Percentiles rank a stretch among this genome's conserved stretches.
phyloP scores from a whole-genome alignment of 2,329 filamentous ascomycete genomes.

The Fusarium hostae region DNA sequence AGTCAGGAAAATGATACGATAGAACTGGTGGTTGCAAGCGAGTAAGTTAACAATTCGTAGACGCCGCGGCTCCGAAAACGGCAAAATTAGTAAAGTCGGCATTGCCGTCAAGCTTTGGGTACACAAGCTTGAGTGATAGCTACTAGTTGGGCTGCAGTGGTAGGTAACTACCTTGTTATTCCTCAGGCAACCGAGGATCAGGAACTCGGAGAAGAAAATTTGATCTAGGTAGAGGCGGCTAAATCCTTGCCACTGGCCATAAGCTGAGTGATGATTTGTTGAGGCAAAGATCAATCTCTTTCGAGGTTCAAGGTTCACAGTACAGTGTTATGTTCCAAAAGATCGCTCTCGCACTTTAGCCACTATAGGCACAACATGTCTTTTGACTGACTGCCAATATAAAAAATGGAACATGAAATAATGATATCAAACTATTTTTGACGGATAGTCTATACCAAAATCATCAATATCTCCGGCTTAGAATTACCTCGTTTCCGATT shows the following conservation, averaged over 20 bases:
- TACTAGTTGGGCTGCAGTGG: slow-evolving; percentile 23
- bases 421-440: neutral
- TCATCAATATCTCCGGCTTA: slow-evolving; percentile 20
- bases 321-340: slow-evolving; percentile 6
- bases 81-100: slow-evolving; percentile 24
- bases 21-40: slow-evolving; percentile 22
- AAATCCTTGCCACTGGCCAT: slow-evolving; percentile 29
- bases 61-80: slow-evolving; percentile 30
- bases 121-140: neutral
- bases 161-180: neutral
- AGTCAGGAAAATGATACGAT: slow-evolving; percentile 20
- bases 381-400: neutral
- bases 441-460: neutral
- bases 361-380: slow-evolving; percentile 1
- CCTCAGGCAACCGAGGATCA: slow-evolving; percentile 12
- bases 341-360: slow-evolving; percentile 7
- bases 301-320: slow-evolving; percentile 15
- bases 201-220: slow-evolving; percentile 18
- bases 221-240: slow-evolving; percentile 29
- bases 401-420: neutral
- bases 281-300: slow-evolving; percentile 19
- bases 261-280: slow-evolving; percentile 13
- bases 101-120: slow-evolving; percentile 29
- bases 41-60: slow-evolving; percentile 25
- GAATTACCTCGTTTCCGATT: slow-evolving; percentile 38